Percentiles rank a stretch among this genome's conserved stretches.
phyloP scores from a whole-genome alignment of 2,329 filamentous ascomycete species.

The Teratosphaeriaceae sp. region DNA sequence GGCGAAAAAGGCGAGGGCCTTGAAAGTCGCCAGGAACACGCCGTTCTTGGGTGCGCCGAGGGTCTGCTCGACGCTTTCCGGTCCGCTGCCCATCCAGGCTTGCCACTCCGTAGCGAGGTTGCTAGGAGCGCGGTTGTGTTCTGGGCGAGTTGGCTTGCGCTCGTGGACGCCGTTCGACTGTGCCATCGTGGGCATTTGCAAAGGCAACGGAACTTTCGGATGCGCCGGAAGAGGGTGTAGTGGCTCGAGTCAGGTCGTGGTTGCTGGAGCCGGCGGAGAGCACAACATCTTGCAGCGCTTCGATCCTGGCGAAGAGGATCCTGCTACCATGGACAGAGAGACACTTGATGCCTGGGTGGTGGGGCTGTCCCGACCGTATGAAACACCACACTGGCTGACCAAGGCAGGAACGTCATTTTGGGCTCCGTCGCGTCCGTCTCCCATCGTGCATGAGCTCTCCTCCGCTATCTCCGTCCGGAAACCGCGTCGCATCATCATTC shows the following conservation, averaged over 20 bases:
- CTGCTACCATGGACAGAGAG: neutral
- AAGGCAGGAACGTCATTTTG: no score
- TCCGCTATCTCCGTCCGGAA: neutral
- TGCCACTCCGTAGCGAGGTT: conserved; percentile 12
- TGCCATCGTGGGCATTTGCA: neutral
- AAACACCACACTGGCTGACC: no score
- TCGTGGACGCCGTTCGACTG: conserved; percentile 15
- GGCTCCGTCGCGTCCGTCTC: neutral
- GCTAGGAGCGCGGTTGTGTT: conserved; percentile 6
- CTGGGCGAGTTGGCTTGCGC: conserved; percentile 14
- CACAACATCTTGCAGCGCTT: neutral
- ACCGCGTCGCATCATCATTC: no score
- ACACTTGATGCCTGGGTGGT: no score
- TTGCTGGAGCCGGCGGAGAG: neutral
- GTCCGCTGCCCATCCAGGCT: conserved; percentile 10
- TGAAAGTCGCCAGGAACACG: conserved; percentile 34
- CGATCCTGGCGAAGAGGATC: neutral
- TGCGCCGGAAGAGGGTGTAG: neutral
- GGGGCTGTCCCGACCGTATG: no score
- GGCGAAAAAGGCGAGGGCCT: conserved; percentile 37
- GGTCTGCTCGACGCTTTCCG: conserved; percentile 19
- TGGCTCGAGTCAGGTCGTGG: neutral
- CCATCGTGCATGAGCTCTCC: neutral
- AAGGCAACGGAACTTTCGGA: neutral
- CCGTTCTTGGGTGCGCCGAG: conserved; percentile 37